phyloP scores from a whole-genome alignment of 495 filamentous ascomycete species.

The Penicillium coffeae region DNA sequence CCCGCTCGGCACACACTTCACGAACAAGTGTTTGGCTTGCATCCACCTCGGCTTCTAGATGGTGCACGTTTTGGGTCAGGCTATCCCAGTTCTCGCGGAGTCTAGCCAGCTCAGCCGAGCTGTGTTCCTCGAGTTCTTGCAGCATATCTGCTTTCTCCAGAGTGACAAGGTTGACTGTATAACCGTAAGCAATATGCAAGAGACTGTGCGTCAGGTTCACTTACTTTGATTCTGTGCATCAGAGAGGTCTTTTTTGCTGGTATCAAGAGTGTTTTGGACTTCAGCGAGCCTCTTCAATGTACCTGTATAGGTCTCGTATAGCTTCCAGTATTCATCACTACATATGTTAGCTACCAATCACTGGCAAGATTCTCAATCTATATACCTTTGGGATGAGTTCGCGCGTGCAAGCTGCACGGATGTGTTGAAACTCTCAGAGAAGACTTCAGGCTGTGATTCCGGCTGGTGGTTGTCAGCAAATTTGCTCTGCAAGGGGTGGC shows the following conservation, averaged over 20 bases:
- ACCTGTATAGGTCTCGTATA: slow-evolving; percentile 42
- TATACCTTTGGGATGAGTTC: slow-evolving; percentile 40
- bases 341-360: slow-evolving; percentile 14
- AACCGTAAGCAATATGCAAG: slow-evolving; percentile 21
- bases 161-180: slow-evolving; percentile 41
- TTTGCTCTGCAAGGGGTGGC: too few relatives aligned
- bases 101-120: slow-evolving; percentile 41
- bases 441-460: slow-evolving; percentile 28
- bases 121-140: slow-evolving; percentile 43
- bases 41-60: slow-evolving; percentile 41
- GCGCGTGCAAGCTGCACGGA: slow-evolving; percentile 34
- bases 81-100: slow-evolving; percentile 45
- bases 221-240: slow-evolving; percentile 40
- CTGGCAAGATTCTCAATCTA: background rate
- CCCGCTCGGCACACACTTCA: slow-evolving; percentile 39
- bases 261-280: slow-evolving; percentile 36
- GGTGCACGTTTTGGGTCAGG: slow-evolving; percentile 35
- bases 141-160: slow-evolving; percentile 49
- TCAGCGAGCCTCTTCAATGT: slow-evolving; percentile 41
- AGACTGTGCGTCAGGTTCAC: slow-evolving; percentile 8
- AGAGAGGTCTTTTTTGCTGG: slow-evolving; percentile 33
- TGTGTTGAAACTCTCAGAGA: slow-evolving; percentile 34
- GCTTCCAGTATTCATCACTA: slow-evolving; percentile 46
- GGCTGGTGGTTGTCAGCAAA: slow-evolving; percentile 17
- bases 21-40: slow-evolving; percentile 36